These are phyloP conservation scores for Salicornia ramosissima DNA, from an alignment of 148 eudicot genomes.

Conservation along the genomic window DNA sequence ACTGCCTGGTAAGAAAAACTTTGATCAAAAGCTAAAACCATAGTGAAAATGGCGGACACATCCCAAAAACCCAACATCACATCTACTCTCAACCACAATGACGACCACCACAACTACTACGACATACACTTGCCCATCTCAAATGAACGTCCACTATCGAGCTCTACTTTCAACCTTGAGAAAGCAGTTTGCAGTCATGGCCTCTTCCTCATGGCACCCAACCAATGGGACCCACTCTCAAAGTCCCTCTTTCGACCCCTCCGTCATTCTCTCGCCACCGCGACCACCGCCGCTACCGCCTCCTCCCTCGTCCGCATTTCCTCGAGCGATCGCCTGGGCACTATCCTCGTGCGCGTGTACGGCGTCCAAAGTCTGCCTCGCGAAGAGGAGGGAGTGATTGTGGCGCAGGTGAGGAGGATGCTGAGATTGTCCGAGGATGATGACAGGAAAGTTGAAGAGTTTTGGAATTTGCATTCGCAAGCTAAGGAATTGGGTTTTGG, in stretches of 20 bases:
- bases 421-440: conserved; percentile 58
- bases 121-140: too few species aligned
- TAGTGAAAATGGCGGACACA: too few species aligned
- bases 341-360: conserved; percentile 38
- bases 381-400: conserved; percentile 15
- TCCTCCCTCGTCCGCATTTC: conserved; percentile 38
- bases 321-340: conserved; percentile 27
- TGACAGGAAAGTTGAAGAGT: conserved; percentile 43
- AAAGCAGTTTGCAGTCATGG: conserved; percentile 64
- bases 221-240: conserved; percentile 48
- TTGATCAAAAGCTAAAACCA: too few species aligned
- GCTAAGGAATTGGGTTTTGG: conserved; percentile 59
- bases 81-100: background rate
- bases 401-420: conserved; percentile 65
- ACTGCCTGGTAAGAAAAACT: too few species aligned
- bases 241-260: conserved; percentile 61
- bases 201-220: conserved; percentile 62
- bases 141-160: background rate
- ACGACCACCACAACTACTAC: background rate
- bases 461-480: conserved; percentile 43
- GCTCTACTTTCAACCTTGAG: conserved; percentile 35
- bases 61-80: background rate
- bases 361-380: conserved; percentile 33
- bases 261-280: conserved; percentile 27
- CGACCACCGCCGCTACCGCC: conserved; percentile 11